phyloP scores from a whole-genome alignment of 192 early-diverging fungal species.

The Backusella tarrabulga region DNA sequence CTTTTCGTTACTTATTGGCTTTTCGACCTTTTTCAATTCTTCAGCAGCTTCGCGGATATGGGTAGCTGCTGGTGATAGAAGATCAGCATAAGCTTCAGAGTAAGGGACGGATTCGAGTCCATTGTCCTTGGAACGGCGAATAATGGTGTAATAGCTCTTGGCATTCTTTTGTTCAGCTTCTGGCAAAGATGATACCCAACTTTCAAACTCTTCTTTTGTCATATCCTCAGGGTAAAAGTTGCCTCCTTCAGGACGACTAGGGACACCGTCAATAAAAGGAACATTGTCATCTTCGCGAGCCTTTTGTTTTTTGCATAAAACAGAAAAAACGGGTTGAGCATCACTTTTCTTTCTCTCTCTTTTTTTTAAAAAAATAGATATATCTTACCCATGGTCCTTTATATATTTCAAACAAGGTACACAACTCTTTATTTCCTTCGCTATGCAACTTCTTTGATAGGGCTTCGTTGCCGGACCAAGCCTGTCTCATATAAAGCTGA shows the following conservation, averaged over 20 bases:
- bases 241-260: slow-evolving; percentile 48
- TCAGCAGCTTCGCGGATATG: slow-evolving; percentile 56
- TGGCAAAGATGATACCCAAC: slow-evolving; percentile 50
- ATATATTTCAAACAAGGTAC: slow-evolving; percentile 58
- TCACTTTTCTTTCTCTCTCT: neutral
- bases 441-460: slow-evolving; percentile 50
- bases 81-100: slow-evolving; percentile 55
- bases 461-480: slow-evolving; percentile 58
- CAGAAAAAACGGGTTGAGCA: neutral
- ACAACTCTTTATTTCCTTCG: slow-evolving; percentile 40
- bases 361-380: neutral
- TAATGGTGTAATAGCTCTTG: slow-evolving; percentile 63
- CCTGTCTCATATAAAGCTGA: slow-evolving; percentile 62
- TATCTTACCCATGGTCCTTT: slow-evolving; percentile 64
- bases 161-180: slow-evolving; percentile 48
- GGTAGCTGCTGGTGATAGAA: slow-evolving; percentile 49
- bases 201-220: slow-evolving; percentile 58
- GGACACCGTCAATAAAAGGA: slow-evolving; percentile 48
- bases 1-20: neutral
- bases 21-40: slow-evolving; percentile 53
- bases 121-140: slow-evolving; percentile 40
- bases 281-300: slow-evolving; percentile 49
- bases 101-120: slow-evolving; percentile 41
- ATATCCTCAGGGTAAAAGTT: slow-evolving; percentile 77
- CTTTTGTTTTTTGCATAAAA: slow-evolving; percentile 29